Percentiles rank a stretch among this genome's conserved stretches.
These are phyloP conservation scores for Apophysomyces variabilis DNA, from an alignment of 371 early-diverging fungal genomes.

Conservation along the genomic window DNA sequence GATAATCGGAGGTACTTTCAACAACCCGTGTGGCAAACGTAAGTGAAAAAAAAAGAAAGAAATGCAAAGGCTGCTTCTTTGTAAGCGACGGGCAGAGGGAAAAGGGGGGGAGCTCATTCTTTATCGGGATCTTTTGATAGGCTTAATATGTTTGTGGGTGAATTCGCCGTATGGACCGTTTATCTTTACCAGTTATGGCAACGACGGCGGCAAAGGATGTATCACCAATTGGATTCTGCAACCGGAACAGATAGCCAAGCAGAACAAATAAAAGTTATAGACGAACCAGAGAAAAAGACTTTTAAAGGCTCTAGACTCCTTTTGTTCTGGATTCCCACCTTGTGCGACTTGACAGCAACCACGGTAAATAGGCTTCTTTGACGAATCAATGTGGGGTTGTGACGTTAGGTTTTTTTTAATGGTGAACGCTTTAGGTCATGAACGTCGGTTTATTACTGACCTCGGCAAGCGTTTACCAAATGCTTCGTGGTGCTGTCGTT, in stretches of 20 bases:
- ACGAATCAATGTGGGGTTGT: background rate
- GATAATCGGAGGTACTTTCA: conserved; percentile 80
- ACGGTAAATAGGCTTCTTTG: conserved; percentile 60
- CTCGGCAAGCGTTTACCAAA: conserved; percentile 94
- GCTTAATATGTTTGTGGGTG: conserved; percentile 95
- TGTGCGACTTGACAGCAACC: conserved; percentile 92
- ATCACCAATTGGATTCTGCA: conserved; percentile 44
- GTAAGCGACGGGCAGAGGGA: too few relatives aligned
- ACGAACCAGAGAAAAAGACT: conserved; percentile 24
- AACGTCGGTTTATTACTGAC: conserved; percentile 92
- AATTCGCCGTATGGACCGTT: conserved; percentile 60
- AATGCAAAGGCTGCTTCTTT: background rate
- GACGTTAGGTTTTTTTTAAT: background rate
- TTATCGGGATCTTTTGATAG: conserved; percentile 18
- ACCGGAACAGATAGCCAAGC: conserved; percentile 39
- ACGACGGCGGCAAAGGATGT: conserved; percentile 1
- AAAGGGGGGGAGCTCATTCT: background rate
- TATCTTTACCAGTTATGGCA: conserved; percentile 44
- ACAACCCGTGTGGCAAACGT: conserved; percentile 97
- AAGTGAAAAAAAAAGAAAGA: conserved; percentile 17
- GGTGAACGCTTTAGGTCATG: conserved; percentile 61
- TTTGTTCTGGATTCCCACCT: conserved; percentile 88
- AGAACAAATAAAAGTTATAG: conserved; percentile 14
- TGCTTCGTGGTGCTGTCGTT: conserved; percentile 95
- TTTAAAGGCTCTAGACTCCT: conserved; percentile 65